These are phyloP conservation scores for Ambrosia trifida DNA, from an alignment of 129 eudicot species.

Conservation along the genomic window DNA sequence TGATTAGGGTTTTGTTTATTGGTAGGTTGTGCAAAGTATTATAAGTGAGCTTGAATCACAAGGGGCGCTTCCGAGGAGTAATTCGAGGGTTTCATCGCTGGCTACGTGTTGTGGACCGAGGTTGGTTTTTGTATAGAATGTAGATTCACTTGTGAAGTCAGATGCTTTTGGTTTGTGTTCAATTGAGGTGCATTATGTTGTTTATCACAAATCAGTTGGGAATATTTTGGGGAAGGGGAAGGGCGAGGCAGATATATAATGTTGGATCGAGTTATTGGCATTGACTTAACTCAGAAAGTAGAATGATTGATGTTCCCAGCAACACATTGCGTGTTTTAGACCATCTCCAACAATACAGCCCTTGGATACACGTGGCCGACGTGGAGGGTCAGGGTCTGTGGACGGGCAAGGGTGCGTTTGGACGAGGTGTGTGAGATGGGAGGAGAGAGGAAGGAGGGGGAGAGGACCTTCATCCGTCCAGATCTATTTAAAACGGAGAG, in stretches of 20 bases:
- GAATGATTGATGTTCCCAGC: too few species aligned
- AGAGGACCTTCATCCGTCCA: too few species aligned
- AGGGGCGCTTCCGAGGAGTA: slow-evolving; percentile 97
- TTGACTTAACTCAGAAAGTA: neutral
- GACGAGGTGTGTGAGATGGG: too few species aligned
- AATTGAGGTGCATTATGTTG: neutral
- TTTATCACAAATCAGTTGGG: too few species aligned
- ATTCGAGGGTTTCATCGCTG: slow-evolving; percentile 97
- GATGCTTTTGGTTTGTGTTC: neutral
- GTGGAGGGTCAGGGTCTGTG: too few species aligned
- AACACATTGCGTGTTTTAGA: too few species aligned
- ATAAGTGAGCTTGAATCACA: slow-evolving; percentile 95
- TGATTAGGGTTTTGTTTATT: slow-evolving; percentile 24
- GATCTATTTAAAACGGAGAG: too few species aligned
- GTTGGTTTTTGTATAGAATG: slow-evolving; percentile 40
- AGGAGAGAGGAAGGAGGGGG: too few species aligned
- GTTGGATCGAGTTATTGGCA: slow-evolving; percentile 9
- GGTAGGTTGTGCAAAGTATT: slow-evolving; percentile 83
- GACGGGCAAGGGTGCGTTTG: too few species aligned
- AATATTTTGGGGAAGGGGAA: too few species aligned
- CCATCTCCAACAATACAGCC: too few species aligned
- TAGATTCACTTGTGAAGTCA: slow-evolving; percentile 5
- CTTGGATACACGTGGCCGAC: too few species aligned
- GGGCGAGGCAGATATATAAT: neutral
- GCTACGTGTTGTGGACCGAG: slow-evolving; percentile 99